A percentile compares a stretch with the other conserved stretches of the same genome.
Evolutionary conservation across 306 rosid genomes (phyloP).

Genomic region (Luffa aegyptiaca): DNA sequence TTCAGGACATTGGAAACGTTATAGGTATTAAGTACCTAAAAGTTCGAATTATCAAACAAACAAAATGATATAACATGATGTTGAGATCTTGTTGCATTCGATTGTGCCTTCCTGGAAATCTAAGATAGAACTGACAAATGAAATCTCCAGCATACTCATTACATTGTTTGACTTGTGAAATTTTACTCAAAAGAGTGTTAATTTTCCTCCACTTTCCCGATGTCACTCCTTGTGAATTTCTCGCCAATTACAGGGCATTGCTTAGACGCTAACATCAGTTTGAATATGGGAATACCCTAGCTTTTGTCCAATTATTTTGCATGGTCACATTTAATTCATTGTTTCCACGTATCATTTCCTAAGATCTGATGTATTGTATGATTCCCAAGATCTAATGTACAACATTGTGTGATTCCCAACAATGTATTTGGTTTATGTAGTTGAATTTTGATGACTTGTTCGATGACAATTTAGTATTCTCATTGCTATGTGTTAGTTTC

Average conservation of each 20-base stretch:
- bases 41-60: background rate
- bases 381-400: background rate
- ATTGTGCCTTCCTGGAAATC: background rate
- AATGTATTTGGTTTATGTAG: background rate
- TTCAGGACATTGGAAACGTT: background rate
- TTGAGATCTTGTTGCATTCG: background rate
- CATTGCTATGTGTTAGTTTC: slow-evolving; percentile 26
- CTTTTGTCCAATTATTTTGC: background rate
- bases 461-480: slow-evolving; percentile 5
- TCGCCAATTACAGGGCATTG: background rate
- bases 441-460: background rate
- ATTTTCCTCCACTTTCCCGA: background rate
- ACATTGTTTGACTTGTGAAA: background rate
- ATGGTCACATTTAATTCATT: background rate
- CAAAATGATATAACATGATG: background rate
- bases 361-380: background rate
- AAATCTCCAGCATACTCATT: background rate
- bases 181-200: background rate
- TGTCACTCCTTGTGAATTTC: background rate
- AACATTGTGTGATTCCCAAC: background rate
- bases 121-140: background rate
- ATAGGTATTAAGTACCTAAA: background rate
- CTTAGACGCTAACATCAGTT: background rate
- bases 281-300: background rate
- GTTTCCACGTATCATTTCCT: slow-evolving; percentile 2